Base-by-base conservation (phyloP, 176 grass and related monocot genomes). In the Lolium rigidum region DNA sequence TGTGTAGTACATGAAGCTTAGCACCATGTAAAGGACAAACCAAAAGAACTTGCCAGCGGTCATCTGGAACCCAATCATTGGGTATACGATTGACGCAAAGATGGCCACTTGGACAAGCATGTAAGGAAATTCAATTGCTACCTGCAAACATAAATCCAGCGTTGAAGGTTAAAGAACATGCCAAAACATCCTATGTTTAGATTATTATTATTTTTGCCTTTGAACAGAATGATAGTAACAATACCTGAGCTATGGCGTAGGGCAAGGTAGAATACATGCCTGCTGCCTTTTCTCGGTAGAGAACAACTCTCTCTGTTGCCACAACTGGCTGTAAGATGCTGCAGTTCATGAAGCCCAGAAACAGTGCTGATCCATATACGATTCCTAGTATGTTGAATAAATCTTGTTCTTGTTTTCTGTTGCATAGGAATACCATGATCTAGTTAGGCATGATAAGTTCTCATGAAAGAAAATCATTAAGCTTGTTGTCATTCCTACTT, bases 311-410 rank as follows among this genome's bases (percentile, higher is more conserved):
- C 77, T 95, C 93, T 35, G 41, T 92, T 44, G 77, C 86, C 72
- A 95, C 90, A 49, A 95, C 83, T 6, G 93, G 93, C 73, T 95
- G 93, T 70, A 95, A 56, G 69, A 95, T 86, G 66, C 72, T 92
- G 85, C 86, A 83, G 50, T 95, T 92, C 78, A 86, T 83, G 78
- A 95, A 95, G n/a, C 93, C 93, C 31, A 95, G 86, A 78, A 95
- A 95, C 52, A 95, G 74, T 75, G 93, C 88, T 70, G 90, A 90
- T 9, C 71, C 83, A 38, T 91, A 92, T 26, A 88, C 75, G 11
- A 88, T 31, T 70, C 90, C 90, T 82, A 95, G 76, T 79, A 95
- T 66, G 73, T 98, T 95, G 89, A 95, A 98, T 55, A 98, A 82
- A 82, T 98, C 93, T 85, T 95, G 93, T 63, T 94, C 64, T 3